Evolutionary conservation across 2,329 filamentous ascomycete species (phyloP).

Genomic region (Botrytis squamosa): DNA sequence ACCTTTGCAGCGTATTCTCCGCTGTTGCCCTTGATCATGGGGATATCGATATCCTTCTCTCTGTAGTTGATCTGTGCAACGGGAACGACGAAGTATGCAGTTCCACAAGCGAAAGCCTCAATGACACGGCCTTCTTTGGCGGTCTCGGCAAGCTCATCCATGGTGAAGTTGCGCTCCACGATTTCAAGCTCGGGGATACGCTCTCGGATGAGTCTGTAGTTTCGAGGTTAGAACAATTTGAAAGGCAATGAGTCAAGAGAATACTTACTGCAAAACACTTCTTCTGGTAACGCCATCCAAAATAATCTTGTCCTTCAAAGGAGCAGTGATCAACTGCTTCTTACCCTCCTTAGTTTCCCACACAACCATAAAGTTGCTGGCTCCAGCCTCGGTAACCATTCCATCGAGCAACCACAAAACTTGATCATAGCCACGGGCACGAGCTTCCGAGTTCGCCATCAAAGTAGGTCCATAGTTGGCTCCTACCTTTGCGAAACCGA

Average conservation of each 20-base stretch:
- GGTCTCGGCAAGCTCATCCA: slow-evolving; percentile 73
- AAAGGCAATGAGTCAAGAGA: not conserved
- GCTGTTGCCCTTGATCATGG: slow-evolving; percentile 54
- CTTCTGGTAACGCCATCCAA: slow-evolving; percentile 85
- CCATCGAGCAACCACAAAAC: slow-evolving; percentile 89
- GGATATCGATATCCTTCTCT: slow-evolving; percentile 60
- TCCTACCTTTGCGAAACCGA: slow-evolving; percentile 88
- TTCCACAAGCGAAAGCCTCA: slow-evolving; percentile 84
- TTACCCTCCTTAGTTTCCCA: slow-evolving; percentile 66
- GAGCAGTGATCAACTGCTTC: slow-evolving; percentile 76
- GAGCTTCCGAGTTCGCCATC: slow-evolving; percentile 73
- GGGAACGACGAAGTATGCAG: slow-evolving; percentile 73
- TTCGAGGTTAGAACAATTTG: not conserved
- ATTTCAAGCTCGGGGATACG: slow-evolving; percentile 53
- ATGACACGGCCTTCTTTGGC: slow-evolving; percentile 71
- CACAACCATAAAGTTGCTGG: slow-evolving; percentile 87
- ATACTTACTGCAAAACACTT: slow-evolving; percentile 71
- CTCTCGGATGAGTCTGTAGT: slow-evolving; percentile 19
- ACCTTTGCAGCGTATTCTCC: slow-evolving; percentile 59
- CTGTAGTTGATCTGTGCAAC: slow-evolving; percentile 68
- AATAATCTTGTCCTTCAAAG: slow-evolving; percentile 78
- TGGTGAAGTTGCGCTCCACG: slow-evolving; percentile 80
- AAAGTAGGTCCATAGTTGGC: slow-evolving; percentile 90
- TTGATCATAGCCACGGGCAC: slow-evolving; percentile 74
- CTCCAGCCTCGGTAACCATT: slow-evolving; percentile 86